A percentile compares a stretch with the other conserved stretches of the same genome.
phyloP scores from a whole-genome alignment of 306 rosid species.

The Cicer cuneatum region DNA sequence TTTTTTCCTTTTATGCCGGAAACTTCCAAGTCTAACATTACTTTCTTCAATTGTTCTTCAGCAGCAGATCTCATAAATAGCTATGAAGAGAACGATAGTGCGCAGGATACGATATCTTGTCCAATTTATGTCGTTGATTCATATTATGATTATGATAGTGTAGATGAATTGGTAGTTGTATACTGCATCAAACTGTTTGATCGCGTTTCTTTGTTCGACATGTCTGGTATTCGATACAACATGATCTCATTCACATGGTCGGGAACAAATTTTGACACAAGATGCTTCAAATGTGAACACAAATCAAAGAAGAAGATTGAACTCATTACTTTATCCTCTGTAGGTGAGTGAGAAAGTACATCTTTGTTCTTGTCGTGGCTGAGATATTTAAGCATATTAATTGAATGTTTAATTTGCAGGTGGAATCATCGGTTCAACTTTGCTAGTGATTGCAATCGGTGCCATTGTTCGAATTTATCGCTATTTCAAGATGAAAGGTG shows the following conservation, averaged over 20 bases:
- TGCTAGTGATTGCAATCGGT: not conserved
- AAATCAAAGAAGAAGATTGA: not conserved
- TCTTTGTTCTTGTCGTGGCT: too few relatives aligned
- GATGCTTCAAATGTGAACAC: not conserved
- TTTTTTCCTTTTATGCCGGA: constrained; percentile 2
- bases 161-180: not conserved
- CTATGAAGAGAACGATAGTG: not conserved
- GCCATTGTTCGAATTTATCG: not conserved
- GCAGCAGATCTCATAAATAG: not conserved
- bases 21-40: not conserved
- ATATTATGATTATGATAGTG: accelerated
- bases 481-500: constrained; percentile 4
- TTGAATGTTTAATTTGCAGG: not conserved
- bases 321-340: not conserved
- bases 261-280: not conserved
- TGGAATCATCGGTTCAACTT: not conserved
- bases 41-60: constrained; percentile 42
- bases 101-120: constrained; percentile 18
- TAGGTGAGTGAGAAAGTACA: not conserved
- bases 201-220: not conserved
- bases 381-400: not conserved
- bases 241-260: not conserved
- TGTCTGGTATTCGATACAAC: not conserved
- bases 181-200: constrained; percentile 22
- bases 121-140: not conserved